phyloP scores from a whole-genome alignment of 208 protist genomes.

The Wallacemonas rigidus region DNA sequence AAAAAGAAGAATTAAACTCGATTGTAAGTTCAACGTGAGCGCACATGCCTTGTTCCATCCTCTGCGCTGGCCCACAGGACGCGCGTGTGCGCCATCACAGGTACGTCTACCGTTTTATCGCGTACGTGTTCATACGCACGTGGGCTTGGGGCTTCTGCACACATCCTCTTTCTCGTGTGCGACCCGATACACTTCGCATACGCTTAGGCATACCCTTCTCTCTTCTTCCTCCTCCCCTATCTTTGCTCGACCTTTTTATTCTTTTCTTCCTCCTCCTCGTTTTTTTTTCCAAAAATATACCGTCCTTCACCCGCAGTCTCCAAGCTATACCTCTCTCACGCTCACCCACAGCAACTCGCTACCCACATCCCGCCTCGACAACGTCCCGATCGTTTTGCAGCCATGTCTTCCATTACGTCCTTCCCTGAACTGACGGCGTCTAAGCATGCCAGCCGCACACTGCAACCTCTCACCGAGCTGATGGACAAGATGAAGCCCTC shows the following conservation, averaged over 20 bases:
- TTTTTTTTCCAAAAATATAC: background rate
- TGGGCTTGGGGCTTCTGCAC: background rate
- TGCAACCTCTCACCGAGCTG: conserved; percentile 22
- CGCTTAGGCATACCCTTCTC: background rate
- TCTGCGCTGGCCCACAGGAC: background rate
- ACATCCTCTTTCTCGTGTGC: background rate
- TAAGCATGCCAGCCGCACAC: conserved; percentile 47
- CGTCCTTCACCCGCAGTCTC: background rate
- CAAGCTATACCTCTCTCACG: background rate
- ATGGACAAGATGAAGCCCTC: conserved; percentile 65
- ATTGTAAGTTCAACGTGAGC: too few relatives aligned
- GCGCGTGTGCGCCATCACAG: background rate
- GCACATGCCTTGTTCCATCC: background rate
- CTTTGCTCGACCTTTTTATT: background rate
- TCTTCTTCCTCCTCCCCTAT: background rate
- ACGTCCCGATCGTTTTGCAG: too few relatives aligned
- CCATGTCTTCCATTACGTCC: conserved; percentile 14
- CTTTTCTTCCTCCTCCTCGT: background rate
- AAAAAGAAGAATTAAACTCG: background rate
- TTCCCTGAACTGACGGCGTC: conserved; percentile 37
- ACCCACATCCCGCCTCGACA: background rate
- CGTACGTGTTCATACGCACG: background rate
- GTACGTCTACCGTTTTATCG: too few relatives aligned
- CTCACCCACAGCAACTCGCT: background rate
- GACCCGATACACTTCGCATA: background rate